Conservation (phyloP, 1,139 yeast genomes). For the Yamadazyma conglobata region DNA sequence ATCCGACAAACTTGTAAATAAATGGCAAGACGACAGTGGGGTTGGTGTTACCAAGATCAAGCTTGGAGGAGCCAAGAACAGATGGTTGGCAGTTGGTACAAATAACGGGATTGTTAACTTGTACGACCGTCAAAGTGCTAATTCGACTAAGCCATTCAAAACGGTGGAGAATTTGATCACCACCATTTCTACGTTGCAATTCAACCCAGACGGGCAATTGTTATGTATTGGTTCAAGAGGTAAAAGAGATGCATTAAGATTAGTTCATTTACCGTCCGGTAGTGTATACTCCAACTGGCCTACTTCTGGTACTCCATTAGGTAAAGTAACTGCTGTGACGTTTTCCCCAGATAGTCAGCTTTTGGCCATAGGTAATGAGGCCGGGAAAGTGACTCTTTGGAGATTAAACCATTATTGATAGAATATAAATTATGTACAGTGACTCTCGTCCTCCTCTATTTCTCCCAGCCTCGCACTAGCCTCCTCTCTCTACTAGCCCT, state of each 20-base stretch:
- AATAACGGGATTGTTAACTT: slow-evolving; percentile 86
- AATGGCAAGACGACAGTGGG: slow-evolving; percentile 89
- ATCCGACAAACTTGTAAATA: slow-evolving; percentile 41
- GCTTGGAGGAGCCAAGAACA: slow-evolving; percentile 72
- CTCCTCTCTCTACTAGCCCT: not conserved
- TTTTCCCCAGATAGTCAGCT: slow-evolving; percentile 83
- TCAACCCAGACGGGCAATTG: slow-evolving; percentile 87
- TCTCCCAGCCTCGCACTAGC: not conserved
- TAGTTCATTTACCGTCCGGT: slow-evolving; percentile 87
- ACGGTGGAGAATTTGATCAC: slow-evolving; percentile 79
- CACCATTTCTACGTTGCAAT: slow-evolving; percentile 67
- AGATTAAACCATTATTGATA: slow-evolving; percentile 71
- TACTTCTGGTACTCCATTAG: slow-evolving; percentile 92
- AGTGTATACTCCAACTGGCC: slow-evolving; percentile 96
- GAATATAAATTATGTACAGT: not conserved
- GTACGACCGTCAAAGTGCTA: slow-evolving; percentile 55
- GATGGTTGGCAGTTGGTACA: slow-evolving; percentile 89
- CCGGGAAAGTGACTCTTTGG: slow-evolving; percentile 89
- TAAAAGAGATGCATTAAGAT: slow-evolving; percentile 77
- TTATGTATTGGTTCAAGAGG: slow-evolving; percentile 83
- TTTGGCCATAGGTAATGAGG: slow-evolving; percentile 87
- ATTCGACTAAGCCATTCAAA: slow-evolving; percentile 46
- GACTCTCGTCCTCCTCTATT: not conserved
- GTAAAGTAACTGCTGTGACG: slow-evolving; percentile 79
- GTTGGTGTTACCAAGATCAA: slow-evolving; percentile 76